These are phyloP conservation scores for Torulaspora quercuum DNA, from an alignment of 805 yeast genomes.

Conservation along the genomic window DNA sequence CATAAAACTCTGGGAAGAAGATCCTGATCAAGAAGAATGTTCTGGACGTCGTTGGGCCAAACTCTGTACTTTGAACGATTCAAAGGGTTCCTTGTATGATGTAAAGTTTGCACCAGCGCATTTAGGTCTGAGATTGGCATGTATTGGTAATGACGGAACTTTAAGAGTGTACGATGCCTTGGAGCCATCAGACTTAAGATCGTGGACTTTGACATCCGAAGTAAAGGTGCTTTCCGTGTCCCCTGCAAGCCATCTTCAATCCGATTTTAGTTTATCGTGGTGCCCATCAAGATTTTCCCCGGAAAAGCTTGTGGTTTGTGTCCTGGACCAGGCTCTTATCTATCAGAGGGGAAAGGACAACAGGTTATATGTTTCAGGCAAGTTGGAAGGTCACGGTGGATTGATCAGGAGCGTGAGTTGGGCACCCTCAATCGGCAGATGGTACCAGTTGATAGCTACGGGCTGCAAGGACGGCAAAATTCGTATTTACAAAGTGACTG, in stretches of 20 bases:
- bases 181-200: constrained; percentile 82
- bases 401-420: constrained; percentile 84
- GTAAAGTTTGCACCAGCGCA: constrained; percentile 87
- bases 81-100: constrained; percentile 84
- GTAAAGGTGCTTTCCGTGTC: constrained; percentile 61
- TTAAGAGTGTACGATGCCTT: constrained; percentile 80
- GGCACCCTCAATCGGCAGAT: constrained; percentile 96
- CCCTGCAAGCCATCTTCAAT: constrained; percentile 77
- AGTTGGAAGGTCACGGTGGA: constrained; percentile 80
- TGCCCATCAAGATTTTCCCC: constrained; percentile 79
- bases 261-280: constrained; percentile 85
- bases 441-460: constrained; percentile 84
- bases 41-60: constrained; percentile 83
- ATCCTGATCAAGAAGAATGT: constrained; percentile 66
- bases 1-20: constrained; percentile 87
- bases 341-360: constrained; percentile 54
- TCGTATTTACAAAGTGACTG: constrained; percentile 73
- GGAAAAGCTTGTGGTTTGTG: constrained; percentile 80
- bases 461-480: constrained; percentile 94
- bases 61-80: constrained; percentile 75
- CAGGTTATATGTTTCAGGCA: constrained; percentile 54
- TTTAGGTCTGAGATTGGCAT: constrained; percentile 74
- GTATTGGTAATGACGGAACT: constrained; percentile 86
- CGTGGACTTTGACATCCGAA: constrained; percentile 78
- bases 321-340: constrained; percentile 83